Evolutionary conservation across 1,139 yeast species (phyloP), one percentile per base, ranked within the genome.

Genomic region (Suhomyces wounanorum): DNA sequence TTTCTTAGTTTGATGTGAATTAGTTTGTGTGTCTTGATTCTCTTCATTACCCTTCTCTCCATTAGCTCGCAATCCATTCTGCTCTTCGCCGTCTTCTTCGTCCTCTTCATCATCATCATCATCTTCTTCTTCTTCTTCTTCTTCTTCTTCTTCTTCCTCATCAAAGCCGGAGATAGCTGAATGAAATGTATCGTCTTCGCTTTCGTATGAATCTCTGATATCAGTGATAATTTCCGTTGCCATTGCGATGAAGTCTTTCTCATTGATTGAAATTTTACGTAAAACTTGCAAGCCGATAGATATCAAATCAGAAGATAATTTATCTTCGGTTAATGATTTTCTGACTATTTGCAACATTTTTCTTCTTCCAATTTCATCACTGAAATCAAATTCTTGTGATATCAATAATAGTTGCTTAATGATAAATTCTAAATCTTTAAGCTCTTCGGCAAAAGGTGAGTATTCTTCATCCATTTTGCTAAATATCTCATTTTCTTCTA

Each of bases 351-450:
- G 87, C 43, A 90, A 70, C 84, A 90, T 86, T 45, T 85, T 83
- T 64, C 96, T 79, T 63, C 98, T 82, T 7, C 98, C 97, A 47
- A 89, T 82, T 66, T 92, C 97, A 69, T 94, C 99, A 57, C 92
- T 87, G 61, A 83, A 90, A 65, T 94, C 99, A 63, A 86, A 88
- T 38, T 82, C 82, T 42, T 79, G 79, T 0, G 94, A 85, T 38
- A 90, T 81, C 8, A 75, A 69, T 39, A 94, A 67, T 33, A 95
- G 66, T 64, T 94, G 97, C 53, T 84, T 83, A 44, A 90, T 79
- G 44, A 91, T 82, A 61, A 86, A 92, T 58, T 89, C 92, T 37
- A 85, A 65, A 51, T 87, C 94, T 31, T 73, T 73, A 17, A 81
- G 75, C 45, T 69, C 70, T 26, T 69, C 77, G 3, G 66, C 61